phyloP scores from a whole-genome alignment of 306 rosid genomes.

The Inga laurina region DNA sequence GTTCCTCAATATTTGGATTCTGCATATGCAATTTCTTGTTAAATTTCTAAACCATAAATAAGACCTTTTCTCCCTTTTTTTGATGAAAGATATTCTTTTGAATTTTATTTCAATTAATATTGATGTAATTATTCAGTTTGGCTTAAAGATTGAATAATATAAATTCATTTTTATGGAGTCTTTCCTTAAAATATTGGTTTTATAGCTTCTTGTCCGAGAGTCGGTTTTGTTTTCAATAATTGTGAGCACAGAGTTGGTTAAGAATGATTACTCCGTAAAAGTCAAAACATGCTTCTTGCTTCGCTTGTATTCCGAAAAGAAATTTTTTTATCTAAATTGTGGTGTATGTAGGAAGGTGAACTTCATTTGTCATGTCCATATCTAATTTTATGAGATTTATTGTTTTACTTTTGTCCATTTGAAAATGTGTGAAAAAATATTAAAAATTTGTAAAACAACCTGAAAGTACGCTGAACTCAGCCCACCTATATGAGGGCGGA shows the following conservation, averaged over 20 bases:
- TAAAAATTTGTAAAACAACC: no score
- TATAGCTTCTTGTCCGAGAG: not conserved
- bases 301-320: not conserved
- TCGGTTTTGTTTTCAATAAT: not conserved
- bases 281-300: not conserved
- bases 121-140: not conserved
- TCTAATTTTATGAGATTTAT: no score
- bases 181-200: constrained; percentile 15
- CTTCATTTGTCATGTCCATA: constrained; percentile 57
- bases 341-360: constrained; percentile 75
- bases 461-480: no score
- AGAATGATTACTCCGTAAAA: not conserved
- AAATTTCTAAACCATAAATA: constrained; percentile 13
- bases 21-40: not conserved
- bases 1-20: not conserved
- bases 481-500: no score
- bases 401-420: no score
- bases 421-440: no score
- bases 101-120: not conserved
- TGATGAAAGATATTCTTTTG: not conserved
- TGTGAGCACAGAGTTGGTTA: not conserved
- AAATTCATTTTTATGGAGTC: not conserved
- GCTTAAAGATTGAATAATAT: constrained; percentile 1
- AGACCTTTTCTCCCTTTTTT: not conserved
- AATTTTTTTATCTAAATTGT: constrained; percentile 29